phyloP scores from a whole-genome alignment of 1,284 basidiomycete species.

The Pterulicium gracile region DNA sequence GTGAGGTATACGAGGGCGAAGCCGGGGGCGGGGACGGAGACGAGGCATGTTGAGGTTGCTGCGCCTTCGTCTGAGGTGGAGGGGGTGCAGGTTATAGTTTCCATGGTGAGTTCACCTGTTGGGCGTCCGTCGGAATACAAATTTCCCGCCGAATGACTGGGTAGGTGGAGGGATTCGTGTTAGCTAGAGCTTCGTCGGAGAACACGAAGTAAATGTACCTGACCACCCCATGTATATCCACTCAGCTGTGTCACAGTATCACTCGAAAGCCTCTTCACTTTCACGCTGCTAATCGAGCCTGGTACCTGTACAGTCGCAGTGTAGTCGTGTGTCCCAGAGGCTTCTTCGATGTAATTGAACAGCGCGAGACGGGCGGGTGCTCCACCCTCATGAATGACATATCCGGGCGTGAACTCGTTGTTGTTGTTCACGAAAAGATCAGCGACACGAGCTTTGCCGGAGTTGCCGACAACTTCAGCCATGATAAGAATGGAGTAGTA shows the following conservation, averaged over 20 bases:
- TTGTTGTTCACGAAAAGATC: conserved; percentile 42
- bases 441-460: conserved; percentile 46
- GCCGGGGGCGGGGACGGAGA: conserved; percentile 42
- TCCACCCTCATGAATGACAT: conserved; percentile 61
- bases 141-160: conserved; percentile 57
- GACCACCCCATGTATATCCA: conserved; percentile 66
- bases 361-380: conserved; percentile 46
- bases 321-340: conserved; percentile 38
- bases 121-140: conserved; percentile 56
- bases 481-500: conserved; percentile 63
- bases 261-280: conserved; percentile 47
- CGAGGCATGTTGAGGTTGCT: conserved; percentile 24
- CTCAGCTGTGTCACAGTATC: conserved; percentile 47
- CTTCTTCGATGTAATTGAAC: conserved; percentile 58
- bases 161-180: conserved; percentile 8
- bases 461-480: conserved; percentile 56
- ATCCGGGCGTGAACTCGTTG: conserved; percentile 52
- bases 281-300: conserved; percentile 29
- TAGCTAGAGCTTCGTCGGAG: conserved; percentile 9
- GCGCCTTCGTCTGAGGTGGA: too few species aligned
- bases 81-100: conserved; percentile 33
- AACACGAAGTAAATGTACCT: conserved; percentile 19
- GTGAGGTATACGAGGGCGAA: conserved; percentile 48
- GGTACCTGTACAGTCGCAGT: conserved; percentile 18
- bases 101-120: conserved; percentile 34